Percentiles rank a stretch among this genome's conserved stretches.
Evolutionary conservation across 768 basidiomycete species (phyloP).

Genomic region (Dioszegia aurantiaca): DNA sequence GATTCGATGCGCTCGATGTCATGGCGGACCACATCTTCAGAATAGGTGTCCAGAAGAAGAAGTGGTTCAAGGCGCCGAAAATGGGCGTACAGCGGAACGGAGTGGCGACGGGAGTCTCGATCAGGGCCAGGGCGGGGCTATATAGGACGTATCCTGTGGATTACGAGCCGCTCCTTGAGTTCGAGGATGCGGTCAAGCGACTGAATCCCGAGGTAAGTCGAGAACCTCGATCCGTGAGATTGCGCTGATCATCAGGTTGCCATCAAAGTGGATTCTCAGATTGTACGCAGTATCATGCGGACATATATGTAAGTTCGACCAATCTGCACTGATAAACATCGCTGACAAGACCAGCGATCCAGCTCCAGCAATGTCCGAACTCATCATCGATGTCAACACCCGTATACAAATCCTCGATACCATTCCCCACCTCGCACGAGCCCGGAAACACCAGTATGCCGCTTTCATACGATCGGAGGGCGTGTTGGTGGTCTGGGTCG

Average conservation of each 20-base stretch:
- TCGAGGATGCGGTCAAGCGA: slow-evolving; percentile 70
- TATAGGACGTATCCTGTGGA: slow-evolving; percentile 78
- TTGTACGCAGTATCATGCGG: slow-evolving; percentile 20
- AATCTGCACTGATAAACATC: too few species aligned
- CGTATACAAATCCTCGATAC: slow-evolving; percentile 81
- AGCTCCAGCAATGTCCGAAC: slow-evolving; percentile 38
- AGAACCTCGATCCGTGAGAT: too few species aligned
- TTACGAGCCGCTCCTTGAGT: slow-evolving; percentile 73
- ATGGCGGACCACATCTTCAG: slow-evolving; percentile 49
- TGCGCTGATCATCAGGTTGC: slow-evolving; percentile 54
- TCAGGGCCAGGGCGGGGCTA: slow-evolving; percentile 42
- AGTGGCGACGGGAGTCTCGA: slow-evolving; percentile 38
- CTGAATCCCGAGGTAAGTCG: slow-evolving; percentile 66
- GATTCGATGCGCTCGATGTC: slow-evolving; percentile 47
- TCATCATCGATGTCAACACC: slow-evolving; percentile 67
- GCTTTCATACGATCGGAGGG: slow-evolving; percentile 84
- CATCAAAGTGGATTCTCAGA: slow-evolving; percentile 64
- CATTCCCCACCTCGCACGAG: slow-evolving; percentile 67
- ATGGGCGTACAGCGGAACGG: slow-evolving; percentile 28
- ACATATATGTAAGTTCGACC: slow-evolving; percentile 57
- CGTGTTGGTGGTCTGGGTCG: slow-evolving; percentile 79
- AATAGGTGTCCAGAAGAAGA: slow-evolving; percentile 41
- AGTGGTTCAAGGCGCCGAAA: slow-evolving; percentile 45
- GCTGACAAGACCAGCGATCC: slow-evolving; percentile 20
- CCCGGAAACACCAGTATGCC: slow-evolving; percentile 86